A percentile compares a stretch with the other conserved stretches of the same genome.
Evolutionary conservation across 345 rosid species (phyloP).

Genomic region (Rhizophora apiculata): DNA sequence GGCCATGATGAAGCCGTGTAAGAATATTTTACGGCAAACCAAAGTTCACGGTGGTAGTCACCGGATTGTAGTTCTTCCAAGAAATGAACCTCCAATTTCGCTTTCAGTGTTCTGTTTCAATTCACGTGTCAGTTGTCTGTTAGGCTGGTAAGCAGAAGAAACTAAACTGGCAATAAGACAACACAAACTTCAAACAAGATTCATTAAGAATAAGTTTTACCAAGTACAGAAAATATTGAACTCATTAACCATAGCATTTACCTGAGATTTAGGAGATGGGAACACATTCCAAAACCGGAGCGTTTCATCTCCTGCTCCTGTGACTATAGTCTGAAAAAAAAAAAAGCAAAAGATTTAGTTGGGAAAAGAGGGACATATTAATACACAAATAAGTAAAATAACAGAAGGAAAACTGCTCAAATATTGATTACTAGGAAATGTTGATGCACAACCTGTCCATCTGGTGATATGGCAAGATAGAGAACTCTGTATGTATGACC

Average conservation of each 20-base stretch:
- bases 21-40: not conserved
- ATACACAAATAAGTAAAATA: not conserved
- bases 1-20: not conserved
- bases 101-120: constrained; percentile 64
- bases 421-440: not conserved
- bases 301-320: constrained; percentile 99
- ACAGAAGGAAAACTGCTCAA: too few species aligned
- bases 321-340: constrained; percentile 75
- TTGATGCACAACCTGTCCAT: constrained; percentile 77
- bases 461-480: constrained; percentile 98
- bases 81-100: constrained; percentile 70
- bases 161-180: too few species aligned
- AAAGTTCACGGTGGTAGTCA: constrained; percentile 24
- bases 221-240: not conserved
- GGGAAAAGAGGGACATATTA: too few species aligned
- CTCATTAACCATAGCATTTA: constrained; percentile 18
- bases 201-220: not conserved
- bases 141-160: not conserved
- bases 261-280: constrained; percentile 97
- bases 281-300: constrained; percentile 96
- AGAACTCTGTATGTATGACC: constrained; percentile 94
- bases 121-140: not conserved
- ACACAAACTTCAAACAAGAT: too few species aligned
- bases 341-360: not conserved
- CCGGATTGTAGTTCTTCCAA: constrained; percentile 79